Evolutionary conservation across 2,329 filamentous ascomycete genomes (phyloP).

Genomic region (Cladophialophora bantiana): DNA sequence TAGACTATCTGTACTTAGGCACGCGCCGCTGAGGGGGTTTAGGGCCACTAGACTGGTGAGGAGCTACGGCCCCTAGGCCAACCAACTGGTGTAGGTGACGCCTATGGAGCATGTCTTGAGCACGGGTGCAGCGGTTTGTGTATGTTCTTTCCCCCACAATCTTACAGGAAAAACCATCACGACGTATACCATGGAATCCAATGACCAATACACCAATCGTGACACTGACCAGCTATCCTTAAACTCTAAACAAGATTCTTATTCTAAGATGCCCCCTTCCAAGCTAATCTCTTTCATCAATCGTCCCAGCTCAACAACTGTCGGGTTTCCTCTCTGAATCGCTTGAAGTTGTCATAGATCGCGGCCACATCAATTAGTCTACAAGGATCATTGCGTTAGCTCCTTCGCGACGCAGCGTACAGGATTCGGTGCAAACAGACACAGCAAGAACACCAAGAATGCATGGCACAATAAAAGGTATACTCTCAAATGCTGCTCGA

Average conservation of each 20-base stretch:
- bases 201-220: neutral
- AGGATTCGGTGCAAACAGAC: neutral
- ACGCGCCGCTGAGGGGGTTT: too few relatives aligned
- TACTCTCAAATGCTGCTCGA: neutral
- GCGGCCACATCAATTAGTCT: neutral
- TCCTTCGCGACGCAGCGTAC: neutral
- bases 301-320: neutral
- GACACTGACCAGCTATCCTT: neutral
- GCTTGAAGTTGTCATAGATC: neutral
- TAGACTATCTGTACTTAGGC: too few relatives aligned
- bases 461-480: neutral
- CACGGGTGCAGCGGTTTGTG: neutral
- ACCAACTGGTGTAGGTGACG: too few relatives aligned
- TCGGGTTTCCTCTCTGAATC: conserved; percentile 2
- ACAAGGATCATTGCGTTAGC: neutral
- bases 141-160: neutral
- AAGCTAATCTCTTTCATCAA: neutral
- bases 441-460: neutral
- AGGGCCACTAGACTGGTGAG: too few relatives aligned
- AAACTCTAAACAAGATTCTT: neutral
- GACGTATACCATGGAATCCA: neutral
- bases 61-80: too few relatives aligned
- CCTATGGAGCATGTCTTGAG: neutral
- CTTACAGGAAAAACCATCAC: neutral
- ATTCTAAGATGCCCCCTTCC: neutral